Base-by-base conservation (phyloP, 805 yeast genomes). In the Monosporozyma siamensis region DNA sequence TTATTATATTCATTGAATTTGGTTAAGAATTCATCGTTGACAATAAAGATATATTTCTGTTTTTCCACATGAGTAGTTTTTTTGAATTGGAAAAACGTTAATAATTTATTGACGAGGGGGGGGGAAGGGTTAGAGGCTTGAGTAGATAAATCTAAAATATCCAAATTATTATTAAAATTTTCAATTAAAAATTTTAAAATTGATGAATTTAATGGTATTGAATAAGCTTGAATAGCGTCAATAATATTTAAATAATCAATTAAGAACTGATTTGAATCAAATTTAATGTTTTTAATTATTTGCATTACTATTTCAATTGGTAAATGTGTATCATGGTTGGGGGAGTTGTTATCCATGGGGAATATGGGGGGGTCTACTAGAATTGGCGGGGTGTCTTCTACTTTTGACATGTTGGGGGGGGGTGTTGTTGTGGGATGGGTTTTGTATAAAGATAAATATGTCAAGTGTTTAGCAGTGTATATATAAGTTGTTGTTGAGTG, bases 221-320 rank as follows among this genome's bases (percentile, higher is more conserved):
- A n/a, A n/a, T n/a, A n/a, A n/a, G 23, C 26, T 32, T 31, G 21
- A 44, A 20, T 29, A 10, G 53, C 51, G 3, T 23, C 27, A 8
- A 46, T 18, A 6, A 41, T 34, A 29, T 48, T 45, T 11, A 44
- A 27, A 23, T 43, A 41, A 32, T 49, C 53, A 7, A 49, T 34
- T 15, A 48, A 23, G 21, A 41, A 47, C 12, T 39, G 26, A 2
- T 32, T 22, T 8, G 48, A 42, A 3, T 17, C 29, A 7, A 30
- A 29, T 23, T 46, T 48, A 24, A 49, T 25, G 36, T 43, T 36
- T 2, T 46, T 26, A 12, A 48, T 30, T 12, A 49, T 44, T 29
- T 46, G 32, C 17, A 48, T 39, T 10, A 49, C 20, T 8, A 47
- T 39, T 24, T 50, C 50, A 3, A 43, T 9, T 15, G 46, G 49